phyloP scores from a whole-genome alignment of 495 filamentous ascomycete species.

The Rusavskia elegans region DNA sequence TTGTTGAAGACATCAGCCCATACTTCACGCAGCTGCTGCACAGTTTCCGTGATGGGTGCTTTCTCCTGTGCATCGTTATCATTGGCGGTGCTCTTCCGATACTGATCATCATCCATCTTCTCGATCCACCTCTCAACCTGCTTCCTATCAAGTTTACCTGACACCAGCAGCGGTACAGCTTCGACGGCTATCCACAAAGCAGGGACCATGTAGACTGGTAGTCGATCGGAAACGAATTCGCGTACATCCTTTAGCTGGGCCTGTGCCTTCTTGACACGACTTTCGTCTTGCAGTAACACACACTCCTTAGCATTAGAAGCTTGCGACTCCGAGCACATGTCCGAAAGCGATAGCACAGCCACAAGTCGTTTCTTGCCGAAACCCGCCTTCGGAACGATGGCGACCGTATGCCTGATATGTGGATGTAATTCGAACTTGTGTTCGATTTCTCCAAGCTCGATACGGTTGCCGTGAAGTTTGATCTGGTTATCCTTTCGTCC shows the following conservation, averaged over 20 bases:
- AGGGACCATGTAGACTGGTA: slow-evolving; percentile 35
- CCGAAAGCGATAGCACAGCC: slow-evolving; percentile 2
- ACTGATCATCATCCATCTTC: slow-evolving; percentile 19
- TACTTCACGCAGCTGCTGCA: slow-evolving; percentile 16
- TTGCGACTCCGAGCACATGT: slow-evolving; percentile 7
- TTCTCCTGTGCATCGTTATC: background rate
- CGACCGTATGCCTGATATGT: slow-evolving; percentile 8
- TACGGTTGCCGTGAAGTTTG: slow-evolving; percentile 18
- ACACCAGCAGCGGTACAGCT: slow-evolving; percentile 30
- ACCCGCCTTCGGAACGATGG: slow-evolving; percentile 2
- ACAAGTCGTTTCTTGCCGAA: slow-evolving; percentile 7
- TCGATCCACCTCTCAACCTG: slow-evolving; percentile 27
- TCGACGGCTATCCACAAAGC: slow-evolving; percentile 28
- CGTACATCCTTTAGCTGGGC: slow-evolving; percentile 2
- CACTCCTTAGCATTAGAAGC: slow-evolving; percentile 3
- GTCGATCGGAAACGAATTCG: slow-evolving; percentile 12
- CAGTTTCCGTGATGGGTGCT: slow-evolving; percentile 6
- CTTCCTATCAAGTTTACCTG: slow-evolving; percentile 34
- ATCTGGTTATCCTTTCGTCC: slow-evolving; percentile 21
- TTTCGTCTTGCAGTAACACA: background rate
- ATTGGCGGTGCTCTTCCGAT: slow-evolving; percentile 2
- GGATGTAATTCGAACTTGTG: slow-evolving; percentile 24
- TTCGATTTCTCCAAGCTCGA: slow-evolving; percentile 22
- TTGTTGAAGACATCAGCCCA: slow-evolving; percentile 24
- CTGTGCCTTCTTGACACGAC: slow-evolving; percentile 9